phyloP scores from a whole-genome alignment of 495 filamentous ascomycete species.

The Penicillium soppii region DNA sequence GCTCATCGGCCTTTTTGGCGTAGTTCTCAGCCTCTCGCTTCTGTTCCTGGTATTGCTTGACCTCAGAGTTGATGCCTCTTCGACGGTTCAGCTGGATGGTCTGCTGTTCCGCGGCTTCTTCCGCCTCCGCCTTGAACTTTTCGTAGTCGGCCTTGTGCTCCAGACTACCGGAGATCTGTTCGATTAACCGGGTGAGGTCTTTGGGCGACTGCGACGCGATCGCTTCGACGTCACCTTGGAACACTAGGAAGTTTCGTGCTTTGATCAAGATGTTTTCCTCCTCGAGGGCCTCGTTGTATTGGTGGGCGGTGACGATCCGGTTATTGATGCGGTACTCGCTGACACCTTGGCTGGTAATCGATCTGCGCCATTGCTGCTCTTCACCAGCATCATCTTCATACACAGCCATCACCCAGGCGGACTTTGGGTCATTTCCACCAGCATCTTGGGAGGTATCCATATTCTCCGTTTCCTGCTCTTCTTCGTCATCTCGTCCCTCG shows the following conservation, averaged over 20 bases:
- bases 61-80: slow-evolving; percentile 93
- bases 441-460: slow-evolving; percentile 46
- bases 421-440: slow-evolving; percentile 73
- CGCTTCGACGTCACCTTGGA: slow-evolving; percentile 98
- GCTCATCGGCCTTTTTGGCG: slow-evolving; percentile 80
- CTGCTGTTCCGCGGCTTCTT: slow-evolving; percentile 85
- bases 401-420: slow-evolving; percentile 98
- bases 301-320: slow-evolving; percentile 77
- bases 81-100: slow-evolving; percentile 82
- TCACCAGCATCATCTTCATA: slow-evolving; percentile 98
- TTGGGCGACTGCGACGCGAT: slow-evolving; percentile 92
- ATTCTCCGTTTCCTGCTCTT: slow-evolving; percentile 40
- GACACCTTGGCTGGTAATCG: slow-evolving; percentile 80
- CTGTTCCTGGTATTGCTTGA: slow-evolving; percentile 95
- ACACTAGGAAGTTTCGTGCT: slow-evolving; percentile 95
- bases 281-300: slow-evolving; percentile 93
- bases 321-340: slow-evolving; percentile 99
- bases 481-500: slow-evolving; percentile 50
- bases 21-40: slow-evolving; percentile 95
- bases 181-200: slow-evolving; percentile 91
- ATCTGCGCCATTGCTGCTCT: slow-evolving; percentile 92
- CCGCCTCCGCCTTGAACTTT: slow-evolving; percentile 75
- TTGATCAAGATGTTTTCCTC: slow-evolving; percentile 96
- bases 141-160: slow-evolving; percentile 98
- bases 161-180: slow-evolving; percentile 94